These are phyloP conservation scores for Cucumis cinereus DNA, from an alignment of 306 rosid species.

Conservation along the genomic window DNA sequence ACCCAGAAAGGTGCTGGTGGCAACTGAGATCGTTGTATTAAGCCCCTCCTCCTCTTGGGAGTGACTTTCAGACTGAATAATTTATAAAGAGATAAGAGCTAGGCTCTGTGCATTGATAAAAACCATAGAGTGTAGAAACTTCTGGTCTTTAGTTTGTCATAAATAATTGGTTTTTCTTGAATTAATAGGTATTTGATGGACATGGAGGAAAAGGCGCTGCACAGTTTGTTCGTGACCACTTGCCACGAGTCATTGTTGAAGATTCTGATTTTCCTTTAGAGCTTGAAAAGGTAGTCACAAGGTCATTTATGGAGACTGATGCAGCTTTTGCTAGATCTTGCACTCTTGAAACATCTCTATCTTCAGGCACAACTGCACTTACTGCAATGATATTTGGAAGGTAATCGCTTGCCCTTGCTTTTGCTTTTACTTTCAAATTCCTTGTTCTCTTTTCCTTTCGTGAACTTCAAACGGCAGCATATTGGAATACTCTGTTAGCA, in stretches of 20 bases:
- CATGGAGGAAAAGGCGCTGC: constrained; percentile 91
- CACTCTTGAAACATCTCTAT: constrained; percentile 40
- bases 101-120: not conserved
- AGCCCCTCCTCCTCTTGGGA: not conserved
- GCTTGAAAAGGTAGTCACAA: constrained; percentile 83
- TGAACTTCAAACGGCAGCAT: not conserved
- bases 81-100: not conserved
- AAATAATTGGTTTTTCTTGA: constrained; percentile 8
- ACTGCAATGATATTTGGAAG: constrained; percentile 93
- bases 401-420: constrained; percentile 17
- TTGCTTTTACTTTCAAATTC: not conserved
- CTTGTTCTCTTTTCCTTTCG: not conserved
- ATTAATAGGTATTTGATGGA: constrained; percentile 82
- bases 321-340: constrained; percentile 63
- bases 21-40: not conserved
- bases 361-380: constrained; percentile 94
- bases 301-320: constrained; percentile 74
- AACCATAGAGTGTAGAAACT: not conserved
- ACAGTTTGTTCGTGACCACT: constrained; percentile 68
- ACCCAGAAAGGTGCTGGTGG: not conserved
- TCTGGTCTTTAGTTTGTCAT: not conserved
- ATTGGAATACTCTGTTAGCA: not conserved
- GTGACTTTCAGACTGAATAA: not conserved
- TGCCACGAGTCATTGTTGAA: constrained; percentile 78
- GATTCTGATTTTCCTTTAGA: constrained; percentile 76